Conservation (phyloP, 140 eudicot species). For the Senecio squalidus region DNA sequence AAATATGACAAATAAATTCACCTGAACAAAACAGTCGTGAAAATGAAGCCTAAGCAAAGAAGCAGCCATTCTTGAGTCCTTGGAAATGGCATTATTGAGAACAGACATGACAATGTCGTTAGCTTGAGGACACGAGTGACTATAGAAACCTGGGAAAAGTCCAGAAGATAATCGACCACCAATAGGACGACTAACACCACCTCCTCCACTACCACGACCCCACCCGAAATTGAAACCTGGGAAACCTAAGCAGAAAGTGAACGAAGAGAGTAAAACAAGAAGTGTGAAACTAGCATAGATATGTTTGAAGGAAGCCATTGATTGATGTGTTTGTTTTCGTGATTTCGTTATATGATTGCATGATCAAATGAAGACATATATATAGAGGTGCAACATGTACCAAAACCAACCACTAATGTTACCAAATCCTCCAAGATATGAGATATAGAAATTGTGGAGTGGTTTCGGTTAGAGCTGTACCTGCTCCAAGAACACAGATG, state of each 20-base stretch:
- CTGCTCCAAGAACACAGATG: slow-evolving; percentile 59
- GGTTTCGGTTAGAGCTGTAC: slow-evolving; percentile 48
- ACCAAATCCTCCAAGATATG: slow-evolving; percentile 39
- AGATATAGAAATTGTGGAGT: slow-evolving; percentile 10
- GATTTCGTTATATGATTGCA: slow-evolving; percentile 7
- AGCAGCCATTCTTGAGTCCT: slow-evolving; percentile 83
- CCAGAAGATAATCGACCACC: slow-evolving; percentile 30
- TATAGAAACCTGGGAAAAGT: slow-evolving; percentile 55
- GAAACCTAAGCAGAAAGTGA: slow-evolving; percentile 35
- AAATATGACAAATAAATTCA: slow-evolving; percentile 1
- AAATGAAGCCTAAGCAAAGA: slow-evolving; percentile 93
- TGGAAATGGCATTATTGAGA: slow-evolving; percentile 53
- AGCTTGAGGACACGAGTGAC: slow-evolving; percentile 79
- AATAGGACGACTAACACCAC: slow-evolving; percentile 20
- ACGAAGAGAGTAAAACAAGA: slow-evolving; percentile 33
- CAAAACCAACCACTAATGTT: slow-evolving; percentile 51
- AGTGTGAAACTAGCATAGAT: slow-evolving; percentile 24
- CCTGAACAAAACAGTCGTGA: slow-evolving; percentile 95
- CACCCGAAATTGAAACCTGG: slow-evolving; percentile 46
- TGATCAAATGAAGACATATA: slow-evolving; percentile 18
- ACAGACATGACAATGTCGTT: slow-evolving; percentile 84
- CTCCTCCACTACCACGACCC: slow-evolving; percentile 27
- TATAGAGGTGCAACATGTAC: slow-evolving; percentile 23
- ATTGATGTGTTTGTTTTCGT: slow-evolving; percentile 1
- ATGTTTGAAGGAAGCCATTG: slow-evolving; percentile 48